phyloP scores from a whole-genome alignment of 768 basidiomycete species.

The Lactifluus hygrophoroides region DNA sequence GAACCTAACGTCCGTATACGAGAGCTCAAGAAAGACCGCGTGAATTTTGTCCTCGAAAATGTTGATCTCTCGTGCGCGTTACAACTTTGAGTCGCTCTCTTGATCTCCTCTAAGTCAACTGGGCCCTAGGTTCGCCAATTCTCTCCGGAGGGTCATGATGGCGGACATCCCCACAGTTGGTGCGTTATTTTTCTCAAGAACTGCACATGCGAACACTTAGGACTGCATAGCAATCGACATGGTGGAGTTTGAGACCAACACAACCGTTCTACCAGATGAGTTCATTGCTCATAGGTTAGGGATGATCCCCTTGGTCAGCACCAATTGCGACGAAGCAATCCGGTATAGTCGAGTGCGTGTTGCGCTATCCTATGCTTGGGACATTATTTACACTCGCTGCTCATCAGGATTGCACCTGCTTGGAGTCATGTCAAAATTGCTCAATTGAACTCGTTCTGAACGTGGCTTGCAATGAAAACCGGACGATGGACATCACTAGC shows the following conservation, averaged over 20 bases:
- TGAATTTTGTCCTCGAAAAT: slow-evolving; percentile 91
- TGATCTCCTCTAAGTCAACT: slow-evolving; percentile 1
- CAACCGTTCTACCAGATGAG: slow-evolving; percentile 91
- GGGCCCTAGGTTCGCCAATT: slow-evolving; percentile 76
- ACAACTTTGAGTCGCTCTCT: slow-evolving; percentile 13
- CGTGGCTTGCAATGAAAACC: slow-evolving; percentile 57
- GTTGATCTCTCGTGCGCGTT: slow-evolving; percentile 83
- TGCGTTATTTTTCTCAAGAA: slow-evolving; percentile 33
- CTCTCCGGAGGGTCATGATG: slow-evolving; percentile 86
- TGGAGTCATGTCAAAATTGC: slow-evolving; percentile 77
- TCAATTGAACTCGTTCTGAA: slow-evolving; percentile 76
- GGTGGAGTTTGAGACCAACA: slow-evolving; percentile 87
- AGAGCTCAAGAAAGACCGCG: slow-evolving; percentile 74
- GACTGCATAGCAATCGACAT: slow-evolving; percentile 78
- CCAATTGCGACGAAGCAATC: slow-evolving; percentile 84
- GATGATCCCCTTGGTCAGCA: slow-evolving; percentile 83
- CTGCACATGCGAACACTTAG: not conserved
- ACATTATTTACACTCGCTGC: not conserved
- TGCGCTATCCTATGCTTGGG: not conserved
- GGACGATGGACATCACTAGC: slow-evolving; percentile 81
- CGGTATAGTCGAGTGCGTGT: slow-evolving; percentile 59
- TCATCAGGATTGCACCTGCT: slow-evolving; percentile 82
- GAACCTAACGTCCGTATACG: slow-evolving; percentile 77
- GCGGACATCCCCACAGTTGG: slow-evolving; percentile 96
- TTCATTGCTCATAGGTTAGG: slow-evolving; percentile 95